A percentile compares a stretch with the other conserved stretches of the same genome.
These are phyloP conservation scores for Acanthamoeba lenticulata DNA, from an alignment of 208 protist genomes.

Conservation along the genomic window DNA sequence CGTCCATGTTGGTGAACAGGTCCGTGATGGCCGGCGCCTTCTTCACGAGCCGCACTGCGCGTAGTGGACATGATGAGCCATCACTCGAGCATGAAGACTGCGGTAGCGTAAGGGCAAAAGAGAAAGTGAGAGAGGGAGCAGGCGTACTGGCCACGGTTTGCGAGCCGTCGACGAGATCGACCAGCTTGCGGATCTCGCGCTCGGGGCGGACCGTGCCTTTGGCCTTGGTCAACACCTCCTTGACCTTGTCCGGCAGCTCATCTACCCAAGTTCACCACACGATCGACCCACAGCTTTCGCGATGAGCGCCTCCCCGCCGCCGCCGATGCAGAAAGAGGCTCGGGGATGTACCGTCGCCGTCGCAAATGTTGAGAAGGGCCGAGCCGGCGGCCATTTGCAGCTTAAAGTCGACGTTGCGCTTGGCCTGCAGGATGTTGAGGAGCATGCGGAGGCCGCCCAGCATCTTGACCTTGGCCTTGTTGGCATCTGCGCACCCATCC, in stretches of 20 bases:
- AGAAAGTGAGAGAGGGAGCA: neutral
- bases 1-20: neutral
- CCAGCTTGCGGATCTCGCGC: slow-evolving; percentile 19
- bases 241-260: neutral
- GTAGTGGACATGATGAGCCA: neutral
- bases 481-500: neutral
- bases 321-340: too few relatives aligned
- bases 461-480: slow-evolving; percentile 54
- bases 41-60: slow-evolving; percentile 17
- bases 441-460: neutral
- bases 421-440: neutral
- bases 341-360: slow-evolving; percentile 1
- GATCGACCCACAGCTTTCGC: too few relatives aligned
- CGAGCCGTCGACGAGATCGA: slow-evolving; percentile 44
- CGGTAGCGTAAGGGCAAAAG: neutral
- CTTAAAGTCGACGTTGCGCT: neutral
- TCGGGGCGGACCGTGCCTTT: neutral
- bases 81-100: neutral
- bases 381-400: neutral
- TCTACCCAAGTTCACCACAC: slow-evolving; percentile 10
- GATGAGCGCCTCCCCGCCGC: too few relatives aligned
- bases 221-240: slow-evolving; percentile 7
- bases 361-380: slow-evolving; percentile 11
- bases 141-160: slow-evolving; percentile 26
- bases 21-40: slow-evolving; percentile 11